Evolutionary conservation across 2,329 filamentous ascomycete genomes (phyloP).

Genomic region (Colletotrichum kahawae): DNA sequence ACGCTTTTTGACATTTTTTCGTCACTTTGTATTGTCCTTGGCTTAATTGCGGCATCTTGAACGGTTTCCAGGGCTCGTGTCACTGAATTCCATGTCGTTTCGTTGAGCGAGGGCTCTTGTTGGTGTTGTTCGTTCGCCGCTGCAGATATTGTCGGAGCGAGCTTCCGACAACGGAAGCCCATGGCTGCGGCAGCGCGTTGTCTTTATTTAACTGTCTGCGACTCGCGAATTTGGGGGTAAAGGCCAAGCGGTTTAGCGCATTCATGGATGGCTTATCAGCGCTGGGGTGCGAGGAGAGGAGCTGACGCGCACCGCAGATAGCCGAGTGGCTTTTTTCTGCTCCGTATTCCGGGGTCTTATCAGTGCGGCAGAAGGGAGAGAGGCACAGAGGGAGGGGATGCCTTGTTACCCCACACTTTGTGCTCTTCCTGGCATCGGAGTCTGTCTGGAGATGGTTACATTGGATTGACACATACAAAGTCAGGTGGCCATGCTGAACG

Average conservation of each 20-base stretch:
- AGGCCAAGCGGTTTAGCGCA: not conserved
- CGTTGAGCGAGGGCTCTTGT: not conserved
- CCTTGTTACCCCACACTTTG: not conserved
- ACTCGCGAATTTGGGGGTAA: not conserved
- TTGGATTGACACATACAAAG: not conserved
- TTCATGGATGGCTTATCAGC: conserved; percentile 5
- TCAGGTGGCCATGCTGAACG: not conserved
- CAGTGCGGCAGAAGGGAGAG: not conserved
- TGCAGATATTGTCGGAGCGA: conserved; percentile 10
- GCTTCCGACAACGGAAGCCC: not conserved
- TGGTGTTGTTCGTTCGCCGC: not conserved
- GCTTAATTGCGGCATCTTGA: conserved; percentile 16
- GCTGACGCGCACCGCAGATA: not conserved
- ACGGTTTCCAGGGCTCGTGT: not conserved
- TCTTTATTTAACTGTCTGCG: not conserved
- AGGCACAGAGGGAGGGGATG: not conserved
- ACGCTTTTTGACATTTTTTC: conserved; percentile 24
- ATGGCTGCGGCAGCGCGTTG: not conserved
- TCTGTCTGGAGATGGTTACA: not conserved
- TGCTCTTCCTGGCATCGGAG: not conserved
- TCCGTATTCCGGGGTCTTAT: not conserved
- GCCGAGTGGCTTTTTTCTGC: not conserved
- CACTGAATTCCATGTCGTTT: not conserved
- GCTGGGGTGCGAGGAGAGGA: conserved; percentile 6
- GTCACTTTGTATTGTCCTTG: conserved; percentile 24